Conservation (phyloP, 1,139 yeast species). For the Kodamaea sp. region DNA sequence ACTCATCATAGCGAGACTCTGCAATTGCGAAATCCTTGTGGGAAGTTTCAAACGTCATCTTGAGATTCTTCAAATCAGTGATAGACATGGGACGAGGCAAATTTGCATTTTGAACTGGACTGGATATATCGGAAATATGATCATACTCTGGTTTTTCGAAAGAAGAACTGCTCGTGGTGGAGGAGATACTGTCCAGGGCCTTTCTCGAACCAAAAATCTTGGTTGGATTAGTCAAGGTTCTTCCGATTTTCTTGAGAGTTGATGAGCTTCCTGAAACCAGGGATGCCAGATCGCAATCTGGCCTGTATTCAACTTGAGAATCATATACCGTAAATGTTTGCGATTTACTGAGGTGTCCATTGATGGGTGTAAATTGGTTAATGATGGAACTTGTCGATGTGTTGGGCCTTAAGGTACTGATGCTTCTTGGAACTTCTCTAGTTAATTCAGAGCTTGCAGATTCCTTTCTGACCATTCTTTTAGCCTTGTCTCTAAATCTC, state of each 20-base stretch:
- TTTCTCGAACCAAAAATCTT: conserved; percentile 17
- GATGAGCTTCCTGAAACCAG: conserved; percentile 9
- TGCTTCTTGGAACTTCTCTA: conserved; percentile 10
- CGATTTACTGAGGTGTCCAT: conserved; percentile 7
- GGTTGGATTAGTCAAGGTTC: conserved; percentile 20
- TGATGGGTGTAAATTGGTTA: conserved; percentile 13
- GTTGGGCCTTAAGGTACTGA: conserved; percentile 18
- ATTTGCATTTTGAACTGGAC: conserved; percentile 17
- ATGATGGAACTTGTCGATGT: conserved; percentile 12
- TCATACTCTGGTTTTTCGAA: conserved; percentile 6
- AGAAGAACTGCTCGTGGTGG: background rate
- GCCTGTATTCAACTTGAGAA: background rate
- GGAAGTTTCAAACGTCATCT: conserved; percentile 38
- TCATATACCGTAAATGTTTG: background rate
- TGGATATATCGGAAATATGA: conserved; percentile 1
- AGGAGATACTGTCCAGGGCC: conserved; percentile 3
- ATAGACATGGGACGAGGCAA: conserved; percentile 35
- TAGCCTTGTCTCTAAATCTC: conserved; percentile 16
- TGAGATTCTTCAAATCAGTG: conserved; percentile 30
- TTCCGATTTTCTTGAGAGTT: conserved; percentile 20
- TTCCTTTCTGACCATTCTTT: conserved; percentile 11
- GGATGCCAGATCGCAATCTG: conserved; percentile 3
- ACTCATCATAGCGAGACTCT: conserved; percentile 23
- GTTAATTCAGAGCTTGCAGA: conserved; percentile 1
- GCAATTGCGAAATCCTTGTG: conserved; percentile 26